phyloP scores from a whole-genome alignment of 2,329 filamentous ascomycete genomes.

The Neodidymelliopsis sp. region DNA sequence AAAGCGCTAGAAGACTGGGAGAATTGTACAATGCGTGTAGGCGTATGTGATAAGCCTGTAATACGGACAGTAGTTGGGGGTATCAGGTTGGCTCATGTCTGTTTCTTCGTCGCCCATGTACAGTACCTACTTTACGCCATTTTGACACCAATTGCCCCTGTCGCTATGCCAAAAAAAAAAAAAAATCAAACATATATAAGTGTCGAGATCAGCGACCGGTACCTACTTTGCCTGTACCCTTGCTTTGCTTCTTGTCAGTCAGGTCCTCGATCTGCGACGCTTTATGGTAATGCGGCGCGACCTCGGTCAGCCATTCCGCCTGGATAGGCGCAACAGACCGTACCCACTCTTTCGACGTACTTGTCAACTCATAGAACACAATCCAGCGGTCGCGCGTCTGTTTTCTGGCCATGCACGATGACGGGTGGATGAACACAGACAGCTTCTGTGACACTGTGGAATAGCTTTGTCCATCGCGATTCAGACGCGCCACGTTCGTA shows the following conservation, averaged over 20 bases:
- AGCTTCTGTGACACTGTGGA: conserved; percentile 90
- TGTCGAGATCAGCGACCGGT: neutral
- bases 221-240: conserved; percentile 47
- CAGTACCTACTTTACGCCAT: neutral
- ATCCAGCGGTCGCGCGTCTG: conserved; percentile 84
- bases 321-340: conserved; percentile 85
- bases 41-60: neutral
- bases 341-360: conserved; percentile 93
- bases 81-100: conserved; percentile 3
- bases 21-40: neutral
- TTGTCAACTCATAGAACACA: conserved; percentile 83
- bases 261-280: conserved; percentile 84
- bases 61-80: conserved; percentile 2
- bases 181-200: neutral
- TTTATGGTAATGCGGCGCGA: conserved; percentile 95
- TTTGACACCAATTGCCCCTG: neutral
- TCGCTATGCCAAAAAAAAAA: conserved; percentile 12
- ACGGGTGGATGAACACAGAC: conserved; percentile 91
- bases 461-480: conserved; percentile 85
- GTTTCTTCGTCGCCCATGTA: neutral
- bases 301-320: conserved; percentile 83
- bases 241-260: conserved; percentile 76
- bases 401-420: conserved; percentile 71
- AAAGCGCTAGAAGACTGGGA: neutral
- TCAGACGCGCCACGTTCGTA: conserved; percentile 84